Percentiles rank a stretch among this genome's conserved stretches.
Conservation (phyloP, 805 yeast genomes). For the Pichia pseudocactophila region DNA sequence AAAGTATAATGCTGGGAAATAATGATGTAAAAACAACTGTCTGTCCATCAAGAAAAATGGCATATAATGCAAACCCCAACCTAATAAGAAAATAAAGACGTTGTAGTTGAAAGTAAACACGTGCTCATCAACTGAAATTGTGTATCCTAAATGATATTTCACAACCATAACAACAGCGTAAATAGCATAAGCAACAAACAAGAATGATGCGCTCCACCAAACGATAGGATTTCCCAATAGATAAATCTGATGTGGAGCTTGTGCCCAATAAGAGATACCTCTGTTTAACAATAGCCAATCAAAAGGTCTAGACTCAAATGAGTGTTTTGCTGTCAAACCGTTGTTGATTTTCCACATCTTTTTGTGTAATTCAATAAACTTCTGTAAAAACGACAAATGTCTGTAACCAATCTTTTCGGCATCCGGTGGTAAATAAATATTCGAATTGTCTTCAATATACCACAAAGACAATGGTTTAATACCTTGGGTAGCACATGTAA, state of each 20-base stretch:
- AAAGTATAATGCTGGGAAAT: conserved; percentile 86
- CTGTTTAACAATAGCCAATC: conserved; percentile 69
- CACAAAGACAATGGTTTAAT: conserved; percentile 50
- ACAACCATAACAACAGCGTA: conserved; percentile 39
- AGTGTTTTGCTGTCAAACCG: conserved; percentile 60
- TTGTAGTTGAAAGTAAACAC: conserved; percentile 60
- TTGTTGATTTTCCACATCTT: conserved; percentile 73
- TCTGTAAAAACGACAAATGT: conserved; percentile 43
- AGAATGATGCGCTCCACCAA: conserved; percentile 64
- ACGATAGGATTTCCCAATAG: conserved; percentile 69
- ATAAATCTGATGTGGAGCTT: conserved; percentile 46
- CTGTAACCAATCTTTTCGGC: conserved; percentile 47
- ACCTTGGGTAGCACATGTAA: conserved; percentile 70
- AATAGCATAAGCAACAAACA: conserved; percentile 41
- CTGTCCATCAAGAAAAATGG: conserved; percentile 87
- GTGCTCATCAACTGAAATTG: conserved; percentile 39
- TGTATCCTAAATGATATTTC: conserved; percentile 54
- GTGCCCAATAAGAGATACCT: conserved; percentile 79
- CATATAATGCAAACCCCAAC: conserved; percentile 62
- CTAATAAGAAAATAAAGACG: conserved; percentile 50
- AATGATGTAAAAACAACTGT: conserved; percentile 89
- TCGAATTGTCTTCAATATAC: conserved; percentile 66
- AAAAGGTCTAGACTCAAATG: conserved; percentile 61
- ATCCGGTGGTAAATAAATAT: conserved; percentile 35
- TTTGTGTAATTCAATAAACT: conserved; percentile 56